These are phyloP conservation scores for Aspergillus puulaauensis DNA, from an alignment of 2,329 filamentous ascomycete species.

Conservation along the genomic window DNA sequence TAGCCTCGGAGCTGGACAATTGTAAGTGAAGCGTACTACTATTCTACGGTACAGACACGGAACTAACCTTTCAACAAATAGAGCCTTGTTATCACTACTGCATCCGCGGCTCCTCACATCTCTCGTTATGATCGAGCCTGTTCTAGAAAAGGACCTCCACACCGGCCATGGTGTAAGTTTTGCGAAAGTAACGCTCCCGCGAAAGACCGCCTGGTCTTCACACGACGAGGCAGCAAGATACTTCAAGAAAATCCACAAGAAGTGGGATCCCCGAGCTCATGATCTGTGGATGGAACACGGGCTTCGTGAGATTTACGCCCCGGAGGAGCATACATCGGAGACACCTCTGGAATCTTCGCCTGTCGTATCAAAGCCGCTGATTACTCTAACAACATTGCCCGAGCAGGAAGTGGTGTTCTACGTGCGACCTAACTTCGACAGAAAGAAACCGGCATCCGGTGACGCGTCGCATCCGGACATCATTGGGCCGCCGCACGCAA, in stretches of 20 bases:
- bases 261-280: slow-evolving; percentile 13
- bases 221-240: not conserved
- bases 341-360: not conserved
- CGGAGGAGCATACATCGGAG: too few relatives aligned
- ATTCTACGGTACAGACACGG: not conserved
- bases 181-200: not conserved
- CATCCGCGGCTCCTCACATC: slow-evolving; percentile 74
- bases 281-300: slow-evolving; percentile 14
- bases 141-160: not conserved
- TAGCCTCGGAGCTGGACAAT: slow-evolving; percentile 72
- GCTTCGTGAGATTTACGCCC: slow-evolving; percentile 4
- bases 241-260: slow-evolving; percentile 1
- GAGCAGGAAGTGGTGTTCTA: slow-evolving; percentile 67
- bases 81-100: slow-evolving; percentile 63
- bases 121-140: slow-evolving; percentile 70
- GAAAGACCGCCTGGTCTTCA: slow-evolving; percentile 13
- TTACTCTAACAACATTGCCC: slow-evolving; percentile 65
- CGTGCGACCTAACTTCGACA: slow-evolving; percentile 26
- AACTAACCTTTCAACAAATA: not conserved
- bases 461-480: slow-evolving; percentile 5
- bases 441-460: not conserved
- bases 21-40: slow-evolving; percentile 35
- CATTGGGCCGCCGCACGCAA: not conserved
- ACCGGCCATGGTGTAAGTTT: not conserved
- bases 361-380: slow-evolving; percentile 46